Percentiles rank a stretch among this genome's conserved stretches.
phyloP scores from a whole-genome alignment of 495 filamentous ascomycete genomes.

The Penicillium cataractarum region DNA sequence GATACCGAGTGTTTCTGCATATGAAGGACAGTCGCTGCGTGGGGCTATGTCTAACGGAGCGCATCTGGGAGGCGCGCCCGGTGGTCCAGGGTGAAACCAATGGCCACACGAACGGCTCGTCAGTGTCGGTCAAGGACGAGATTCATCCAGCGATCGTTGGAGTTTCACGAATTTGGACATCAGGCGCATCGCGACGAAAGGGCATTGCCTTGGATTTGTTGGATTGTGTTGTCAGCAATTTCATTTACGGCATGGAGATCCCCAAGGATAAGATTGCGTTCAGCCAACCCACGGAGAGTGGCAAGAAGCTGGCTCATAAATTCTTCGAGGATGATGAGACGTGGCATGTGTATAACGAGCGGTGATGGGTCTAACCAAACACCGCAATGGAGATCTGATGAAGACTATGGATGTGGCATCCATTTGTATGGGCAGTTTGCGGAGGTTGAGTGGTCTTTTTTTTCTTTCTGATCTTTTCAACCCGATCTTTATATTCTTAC shows the following conservation, averaged over 20 bases:
- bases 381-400: neutral
- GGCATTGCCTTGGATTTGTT: conserved; percentile 66
- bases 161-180: conserved; percentile 75
- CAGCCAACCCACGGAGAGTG: conserved; percentile 76
- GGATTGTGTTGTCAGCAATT: conserved; percentile 63
- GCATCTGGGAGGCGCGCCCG: conserved; percentile 59
- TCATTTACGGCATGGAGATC: conserved; percentile 68
- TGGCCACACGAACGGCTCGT: conserved; percentile 41
- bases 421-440: neutral
- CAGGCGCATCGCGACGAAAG: conserved; percentile 58
- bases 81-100: conserved; percentile 42
- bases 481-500: conserved; percentile 6
- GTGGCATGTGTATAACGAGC: conserved; percentile 58
- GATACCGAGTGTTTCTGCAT: conserved; percentile 68
- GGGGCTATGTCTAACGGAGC: conserved; percentile 67
- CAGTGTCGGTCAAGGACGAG: conserved; percentile 46
- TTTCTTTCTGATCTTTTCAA: neutral
- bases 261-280: conserved; percentile 68
- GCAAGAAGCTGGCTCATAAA: conserved; percentile 60
- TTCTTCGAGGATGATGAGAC: conserved; percentile 60
- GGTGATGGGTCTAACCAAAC: conserved; percentile 21
- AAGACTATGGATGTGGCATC: neutral
- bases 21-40: conserved; percentile 66
- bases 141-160: conserved; percentile 61
- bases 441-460: neutral